Base-by-base conservation (phyloP, 192 early-diverging fungal species). In the Umbelopsis ramanniana region DNA sequence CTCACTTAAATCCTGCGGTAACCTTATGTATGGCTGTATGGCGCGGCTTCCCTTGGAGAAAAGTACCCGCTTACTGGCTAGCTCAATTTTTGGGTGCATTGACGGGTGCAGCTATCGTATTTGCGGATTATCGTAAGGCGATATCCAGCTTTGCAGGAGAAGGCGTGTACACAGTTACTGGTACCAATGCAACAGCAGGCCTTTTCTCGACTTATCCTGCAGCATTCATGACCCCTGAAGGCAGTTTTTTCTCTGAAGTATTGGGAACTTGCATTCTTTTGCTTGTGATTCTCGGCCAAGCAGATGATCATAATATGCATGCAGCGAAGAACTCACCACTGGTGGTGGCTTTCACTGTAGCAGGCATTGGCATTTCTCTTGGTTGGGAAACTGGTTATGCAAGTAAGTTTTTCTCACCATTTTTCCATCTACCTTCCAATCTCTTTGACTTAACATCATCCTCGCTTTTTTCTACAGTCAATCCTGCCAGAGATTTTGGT, bases 401-500 rank as follows among this genome's bases (percentile, higher is more conserved):
- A 46, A 82, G 46, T 46, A 71, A 71, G 37, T 29, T 11, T 24
- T 24, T 15, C 54, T 11, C 4, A 57, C 3, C 0, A 10, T 8
- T n/a, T n/a, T n/a, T n/a, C 12, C 37, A 37, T 37, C 15, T 66
- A 21, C 6, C 17, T 69, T 11, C 45, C 6, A 43, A 43, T 12
- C 40, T 43, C n/a, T 7, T 43, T 43, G 40, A 29, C 40, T 43
- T 43, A 43, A 43, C 40, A 43, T 43, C 3, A 63, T 38, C 14
- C 53, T n/a, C 15, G 3, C 29, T 29, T 46, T n/a, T n/a, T n/a
- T n/a, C 40, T 26, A 63, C 57, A 63, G 33, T 94, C 63, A 94
- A 94, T 74, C 90, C 89, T 54, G 93, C 93, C 7, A 86, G 93
- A 81, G 93, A 94, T 79, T 82, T 93, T 76, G 93, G 91, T 33